phyloP scores from a whole-genome alignment of 257 asterid genomes.

The Nicotiana tomentosiformis region DNA sequence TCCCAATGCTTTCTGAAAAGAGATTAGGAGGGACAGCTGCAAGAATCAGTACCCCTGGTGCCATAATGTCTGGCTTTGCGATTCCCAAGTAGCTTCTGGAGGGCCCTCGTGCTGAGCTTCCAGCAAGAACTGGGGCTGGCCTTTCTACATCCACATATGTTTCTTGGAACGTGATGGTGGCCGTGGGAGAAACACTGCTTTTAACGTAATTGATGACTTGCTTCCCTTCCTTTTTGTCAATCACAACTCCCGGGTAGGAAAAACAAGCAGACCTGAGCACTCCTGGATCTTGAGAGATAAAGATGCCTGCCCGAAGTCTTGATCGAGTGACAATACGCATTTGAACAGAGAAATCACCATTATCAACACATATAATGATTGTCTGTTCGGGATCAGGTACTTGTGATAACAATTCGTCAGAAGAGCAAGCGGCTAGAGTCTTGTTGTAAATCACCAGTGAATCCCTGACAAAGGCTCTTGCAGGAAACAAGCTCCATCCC shows the following conservation, averaged over 20 bases:
- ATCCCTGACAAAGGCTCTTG: constrained; percentile 7
- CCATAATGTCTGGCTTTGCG: constrained; percentile 7
- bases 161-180: constrained; percentile 8
- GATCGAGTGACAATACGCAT: neutral
- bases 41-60: constrained; percentile 7
- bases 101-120: neutral
- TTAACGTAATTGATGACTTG: constrained; percentile 11
- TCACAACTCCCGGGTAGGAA: neutral
- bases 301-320: neutral
- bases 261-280: neutral
- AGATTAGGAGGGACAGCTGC: neutral
- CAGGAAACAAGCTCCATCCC: constrained; percentile 11
- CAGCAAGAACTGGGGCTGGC: constrained; percentile 2
- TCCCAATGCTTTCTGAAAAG: neutral
- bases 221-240: neutral
- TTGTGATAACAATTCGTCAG: neutral
- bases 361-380: constrained; percentile 4
- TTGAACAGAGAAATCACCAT: neutral
- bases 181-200: neutral
- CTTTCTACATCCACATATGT: neutral
- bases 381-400: neutral
- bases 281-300: neutral
- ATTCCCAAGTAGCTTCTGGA: constrained; percentile 7
- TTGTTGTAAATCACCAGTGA: constrained; percentile 2
- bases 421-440: neutral